Percentiles rank a stretch among this genome's conserved stretches.
Evolutionary conservation across 2,329 filamentous ascomycete genomes (phyloP).

Genomic region (Plectosphaerella plurivora): DNA sequence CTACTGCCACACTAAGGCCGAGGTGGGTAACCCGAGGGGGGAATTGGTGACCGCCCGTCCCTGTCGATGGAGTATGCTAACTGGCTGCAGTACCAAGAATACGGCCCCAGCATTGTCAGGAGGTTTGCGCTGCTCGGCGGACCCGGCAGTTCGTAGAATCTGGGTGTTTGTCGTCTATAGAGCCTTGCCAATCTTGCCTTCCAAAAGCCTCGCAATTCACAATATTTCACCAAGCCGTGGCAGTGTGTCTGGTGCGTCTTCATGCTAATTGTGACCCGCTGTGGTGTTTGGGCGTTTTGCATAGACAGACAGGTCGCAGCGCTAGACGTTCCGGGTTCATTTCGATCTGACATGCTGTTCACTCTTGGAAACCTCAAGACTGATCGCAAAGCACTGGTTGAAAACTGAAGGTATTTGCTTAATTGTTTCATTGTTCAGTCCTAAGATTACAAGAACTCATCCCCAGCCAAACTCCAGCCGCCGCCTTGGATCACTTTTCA

Average conservation of each 20-base stretch:
- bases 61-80: conserved; percentile 8
- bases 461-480: too few relatives aligned
- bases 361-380: too few relatives aligned
- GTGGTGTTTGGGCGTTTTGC: too few relatives aligned
- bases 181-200: neutral
- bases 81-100: conserved; percentile 75
- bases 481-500: too few relatives aligned
- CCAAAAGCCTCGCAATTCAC: neutral
- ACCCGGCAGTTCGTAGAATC: conserved; percentile 70
- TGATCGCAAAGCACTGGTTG: too few relatives aligned
- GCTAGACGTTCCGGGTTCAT: too few relatives aligned
- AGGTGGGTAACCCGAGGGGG: conserved; percentile 38
- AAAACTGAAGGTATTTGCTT: too few relatives aligned
- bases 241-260: too few relatives aligned
- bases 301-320: too few relatives aligned
- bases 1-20: conserved; percentile 93
- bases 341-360: too few relatives aligned
- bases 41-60: neutral
- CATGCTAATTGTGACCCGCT: neutral
- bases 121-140: conserved; percentile 92
- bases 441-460: too few relatives aligned
- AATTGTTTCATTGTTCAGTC: too few relatives aligned
- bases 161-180: conserved; percentile 1
- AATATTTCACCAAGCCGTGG: neutral
- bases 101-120: conserved; percentile 90